A percentile compares a stretch with the other conserved stretches of the same genome.
phyloP scores from a whole-genome alignment of 2,329 filamentous ascomycete genomes.

The Cryoendolithus antarcticus region DNA sequence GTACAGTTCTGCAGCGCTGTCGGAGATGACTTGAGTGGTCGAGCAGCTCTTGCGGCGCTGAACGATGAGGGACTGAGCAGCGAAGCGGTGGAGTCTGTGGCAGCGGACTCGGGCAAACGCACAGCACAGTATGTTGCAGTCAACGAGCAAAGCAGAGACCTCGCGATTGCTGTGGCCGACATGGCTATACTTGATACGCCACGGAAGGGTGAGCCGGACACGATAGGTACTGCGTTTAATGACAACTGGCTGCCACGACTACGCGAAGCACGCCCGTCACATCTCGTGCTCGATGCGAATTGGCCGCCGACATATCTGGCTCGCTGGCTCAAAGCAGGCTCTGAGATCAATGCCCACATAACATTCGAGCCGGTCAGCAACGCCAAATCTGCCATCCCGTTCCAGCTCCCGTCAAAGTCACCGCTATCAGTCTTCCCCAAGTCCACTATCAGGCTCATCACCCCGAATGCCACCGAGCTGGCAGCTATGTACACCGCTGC shows the following conservation, averaged over 20 bases:
- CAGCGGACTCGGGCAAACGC: slow-evolving; percentile 37
- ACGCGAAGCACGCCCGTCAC: slow-evolving; percentile 48
- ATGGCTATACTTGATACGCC: slow-evolving; percentile 63
- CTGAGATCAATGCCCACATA: slow-evolving; percentile 44
- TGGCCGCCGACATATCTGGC: slow-evolving; percentile 58
- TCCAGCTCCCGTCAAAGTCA: slow-evolving; percentile 29
- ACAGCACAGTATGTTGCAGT: slow-evolving; percentile 89
- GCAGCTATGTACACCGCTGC: slow-evolving; percentile 65
- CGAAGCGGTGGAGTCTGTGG: slow-evolving; percentile 43
- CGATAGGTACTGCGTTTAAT: slow-evolving; percentile 32
- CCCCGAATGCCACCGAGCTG: slow-evolving; percentile 76
- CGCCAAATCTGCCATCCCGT: slow-evolving; percentile 62
- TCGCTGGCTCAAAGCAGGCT: slow-evolving; percentile 52
- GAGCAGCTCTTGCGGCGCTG: slow-evolving; percentile 57
- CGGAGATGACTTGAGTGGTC: slow-evolving; percentile 67
- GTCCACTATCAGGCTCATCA: slow-evolving; percentile 58
- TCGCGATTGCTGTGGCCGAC: slow-evolving; percentile 90
- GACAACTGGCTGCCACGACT: slow-evolving; percentile 51
- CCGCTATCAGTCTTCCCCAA: slow-evolving; percentile 40
- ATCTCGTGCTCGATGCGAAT: slow-evolving; percentile 79
- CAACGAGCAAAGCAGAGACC: slow-evolving; percentile 70
- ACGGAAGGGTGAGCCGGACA: slow-evolving; percentile 12
- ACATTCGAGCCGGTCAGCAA: slow-evolving; percentile 85
- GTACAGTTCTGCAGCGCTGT: slow-evolving; percentile 71
- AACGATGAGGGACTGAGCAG: slow-evolving; percentile 51